Evolutionary conservation across 768 basidiomycete genomes (phyloP).

Genomic region (Naganishia onofrii): DNA sequence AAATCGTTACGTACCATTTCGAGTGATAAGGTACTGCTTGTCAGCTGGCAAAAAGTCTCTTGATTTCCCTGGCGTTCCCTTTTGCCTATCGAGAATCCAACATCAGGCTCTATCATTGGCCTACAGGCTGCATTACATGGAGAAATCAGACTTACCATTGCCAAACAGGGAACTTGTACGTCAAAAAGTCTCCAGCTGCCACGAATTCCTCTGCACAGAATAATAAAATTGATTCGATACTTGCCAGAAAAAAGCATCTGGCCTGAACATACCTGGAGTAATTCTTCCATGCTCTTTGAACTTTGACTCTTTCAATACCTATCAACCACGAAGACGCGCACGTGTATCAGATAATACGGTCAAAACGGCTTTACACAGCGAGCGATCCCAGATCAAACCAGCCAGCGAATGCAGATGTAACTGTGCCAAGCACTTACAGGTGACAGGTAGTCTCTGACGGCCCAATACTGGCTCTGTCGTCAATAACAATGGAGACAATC

Average conservation of each 20-base stretch:
- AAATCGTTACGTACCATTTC: slow-evolving; percentile 58
- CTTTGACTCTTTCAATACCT: slow-evolving; percentile 97
- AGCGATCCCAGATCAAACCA: slow-evolving; percentile 4
- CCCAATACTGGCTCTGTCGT: slow-evolving; percentile 81
- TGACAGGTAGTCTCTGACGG: slow-evolving; percentile 85
- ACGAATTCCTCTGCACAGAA: slow-evolving; percentile 83
- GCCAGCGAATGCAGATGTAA: background rate
- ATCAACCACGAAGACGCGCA: slow-evolving; percentile 19
- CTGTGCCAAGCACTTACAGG: slow-evolving; percentile 46
- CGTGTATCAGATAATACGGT: slow-evolving; percentile 1
- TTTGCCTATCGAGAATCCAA: slow-evolving; percentile 64
- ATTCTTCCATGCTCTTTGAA: slow-evolving; percentile 98
- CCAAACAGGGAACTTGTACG: slow-evolving; percentile 99
- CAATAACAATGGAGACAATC: background rate
- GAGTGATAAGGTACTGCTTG: slow-evolving; percentile 94
- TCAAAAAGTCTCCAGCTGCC: slow-evolving; percentile 92
- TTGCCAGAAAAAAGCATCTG: slow-evolving; percentile 37
- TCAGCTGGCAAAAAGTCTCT: slow-evolving; percentile 91
- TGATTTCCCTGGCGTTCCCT: slow-evolving; percentile 77
- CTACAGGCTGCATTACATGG: background rate
- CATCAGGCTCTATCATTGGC: background rate
- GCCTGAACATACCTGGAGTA: slow-evolving; percentile 66
- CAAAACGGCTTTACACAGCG: background rate
- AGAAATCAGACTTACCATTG: slow-evolving; percentile 65
- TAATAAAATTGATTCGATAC: slow-evolving; percentile 9